Evolutionary conservation across 306 rosid species (phyloP), one percentile per base, ranked within the genome.

Genomic region (Castanea sativa): DNA sequence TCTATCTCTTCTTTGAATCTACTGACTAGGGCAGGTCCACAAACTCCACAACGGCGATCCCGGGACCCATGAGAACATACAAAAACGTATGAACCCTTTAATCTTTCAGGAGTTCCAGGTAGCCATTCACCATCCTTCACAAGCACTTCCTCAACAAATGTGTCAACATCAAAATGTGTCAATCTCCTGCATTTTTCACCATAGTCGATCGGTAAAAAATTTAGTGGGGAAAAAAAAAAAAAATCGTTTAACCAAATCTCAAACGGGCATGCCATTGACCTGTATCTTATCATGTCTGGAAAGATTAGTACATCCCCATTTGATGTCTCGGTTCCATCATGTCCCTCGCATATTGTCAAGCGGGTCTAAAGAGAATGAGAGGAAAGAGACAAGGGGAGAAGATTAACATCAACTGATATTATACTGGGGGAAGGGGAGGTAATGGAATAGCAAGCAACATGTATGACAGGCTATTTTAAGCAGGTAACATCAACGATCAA

Each of bases 201-300:
- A 73, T 29, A 35, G 15, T 49, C 19, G 19, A 72, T 78, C 57
- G 58, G 73, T 15, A 75, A 69, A 57, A 57, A 60, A 69, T 5
- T 56, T 73, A 12, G 38, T 33, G 55, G 52, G 49, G 9, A 27
- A 8, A 0, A 38, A 35, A 35, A 1, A 2, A 6, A 5, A 27
- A 57, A 55, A 56, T 5, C 25, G 13, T 79, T 33, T 43, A 20
- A 79, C 53, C 35, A 57, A 53, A 67, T 9, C 51, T 77, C 56
- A 29, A 60, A 60, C 70, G 55, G 77, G 63, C 33, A 52, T 16
- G 78, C 30, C 81, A 58, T 80, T 80, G 38, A 94, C 98, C 98
- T 91, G 90, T 94, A 94, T 92, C 98, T 83, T 81, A 94, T 76
- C 98, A 92, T 92, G 88, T 94, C 98, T 7, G 98, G 98, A 70